Base-by-base conservation (phyloP, 805 yeast species). In the Yarrowia divulgata region DNA sequence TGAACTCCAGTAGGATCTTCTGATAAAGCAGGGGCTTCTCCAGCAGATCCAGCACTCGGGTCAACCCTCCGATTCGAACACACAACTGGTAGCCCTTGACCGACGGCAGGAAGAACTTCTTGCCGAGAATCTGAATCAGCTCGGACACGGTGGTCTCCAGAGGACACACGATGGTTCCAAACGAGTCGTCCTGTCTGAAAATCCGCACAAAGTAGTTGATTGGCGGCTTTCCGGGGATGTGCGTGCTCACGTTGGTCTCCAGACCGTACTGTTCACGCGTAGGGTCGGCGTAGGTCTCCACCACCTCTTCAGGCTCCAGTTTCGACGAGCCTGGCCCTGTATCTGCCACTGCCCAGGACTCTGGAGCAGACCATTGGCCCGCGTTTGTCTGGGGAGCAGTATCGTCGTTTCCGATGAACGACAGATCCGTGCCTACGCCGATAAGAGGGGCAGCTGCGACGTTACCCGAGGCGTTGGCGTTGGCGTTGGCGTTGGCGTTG, bases 21-120 rank as follows among this genome's bases (percentile, higher is more conserved):
- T 93, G 97, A 69, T 91, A 87, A 70, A 87, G 84, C 48, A 93
- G 82, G 0, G 97, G 97, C 71, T 84, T 85, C 69, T 93, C 97
- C 72, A 85, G 85, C 0, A 87, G 82, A 52, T 90, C 88, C 62
- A 93, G 78, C 10, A 89, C 88, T 75, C 93, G 89, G 1, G 90
- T 88, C 50, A 89, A 81, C 70, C 88, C 89, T 68, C 97, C 97
- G 67, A 90, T 87, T 74, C 88, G 84, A 52, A 92, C 82, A 39
- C 93, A 87, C 46, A 93, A 80, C 74, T 90, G 91, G 77, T 86
- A 91, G 73, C 90, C 93, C 43, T 90, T 88, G 23, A 85, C 85
- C 2, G 86, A 80, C 67, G 88, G 89, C 67, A 90, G 79, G 73
- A 90, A 90, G 74, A 93, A 90, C 78, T 94, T 93, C 70, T 90